Conservation (phyloP, 768 basidiomycete species). For the Crucibulum laeve region DNA sequence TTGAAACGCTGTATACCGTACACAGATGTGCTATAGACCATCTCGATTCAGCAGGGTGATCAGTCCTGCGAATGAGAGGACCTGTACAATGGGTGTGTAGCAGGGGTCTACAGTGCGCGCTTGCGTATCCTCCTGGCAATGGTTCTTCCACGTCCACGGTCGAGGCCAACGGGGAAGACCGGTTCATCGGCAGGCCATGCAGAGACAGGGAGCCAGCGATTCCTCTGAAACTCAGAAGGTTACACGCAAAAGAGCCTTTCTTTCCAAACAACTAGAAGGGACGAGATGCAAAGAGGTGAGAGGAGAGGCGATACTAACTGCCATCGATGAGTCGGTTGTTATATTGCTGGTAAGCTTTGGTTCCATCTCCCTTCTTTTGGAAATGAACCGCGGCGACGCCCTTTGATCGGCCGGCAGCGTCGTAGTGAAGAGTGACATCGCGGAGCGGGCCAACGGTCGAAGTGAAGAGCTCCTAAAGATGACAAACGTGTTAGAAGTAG, state of each 20-base stretch:
- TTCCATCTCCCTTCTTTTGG: slow-evolving; percentile 81
- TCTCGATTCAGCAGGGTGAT: slow-evolving; percentile 30
- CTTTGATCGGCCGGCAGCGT: slow-evolving; percentile 81
- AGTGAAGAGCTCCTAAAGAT: slow-evolving; percentile 80
- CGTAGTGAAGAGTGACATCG: slow-evolving; percentile 83
- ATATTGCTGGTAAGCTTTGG: slow-evolving; percentile 90
- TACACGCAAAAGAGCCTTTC: slow-evolving; percentile 19
- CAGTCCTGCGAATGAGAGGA: slow-evolving; percentile 29
- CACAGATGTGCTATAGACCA: background rate
- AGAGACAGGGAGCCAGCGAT: slow-evolving; percentile 44
- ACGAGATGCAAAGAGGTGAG: slow-evolving; percentile 34
- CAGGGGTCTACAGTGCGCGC: too few relatives aligned
- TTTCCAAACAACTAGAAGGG: slow-evolving; percentile 26
- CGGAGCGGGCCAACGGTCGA: slow-evolving; percentile 85
- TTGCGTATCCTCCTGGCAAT: too few relatives aligned
- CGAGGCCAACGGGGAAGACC: background rate
- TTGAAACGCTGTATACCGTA: too few relatives aligned
- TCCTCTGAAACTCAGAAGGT: slow-evolving; percentile 33
- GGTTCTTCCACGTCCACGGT: too few relatives aligned
- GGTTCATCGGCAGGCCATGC: slow-evolving; percentile 10
- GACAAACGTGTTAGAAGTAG: background rate
- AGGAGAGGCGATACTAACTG: slow-evolving; percentile 89
- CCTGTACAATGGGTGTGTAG: too few relatives aligned
- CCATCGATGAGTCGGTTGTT: slow-evolving; percentile 99
- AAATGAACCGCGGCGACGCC: slow-evolving; percentile 88